Conservation (phyloP, 371 early-diverging fungal species). For the Basidiobolus meristosporus region DNA sequence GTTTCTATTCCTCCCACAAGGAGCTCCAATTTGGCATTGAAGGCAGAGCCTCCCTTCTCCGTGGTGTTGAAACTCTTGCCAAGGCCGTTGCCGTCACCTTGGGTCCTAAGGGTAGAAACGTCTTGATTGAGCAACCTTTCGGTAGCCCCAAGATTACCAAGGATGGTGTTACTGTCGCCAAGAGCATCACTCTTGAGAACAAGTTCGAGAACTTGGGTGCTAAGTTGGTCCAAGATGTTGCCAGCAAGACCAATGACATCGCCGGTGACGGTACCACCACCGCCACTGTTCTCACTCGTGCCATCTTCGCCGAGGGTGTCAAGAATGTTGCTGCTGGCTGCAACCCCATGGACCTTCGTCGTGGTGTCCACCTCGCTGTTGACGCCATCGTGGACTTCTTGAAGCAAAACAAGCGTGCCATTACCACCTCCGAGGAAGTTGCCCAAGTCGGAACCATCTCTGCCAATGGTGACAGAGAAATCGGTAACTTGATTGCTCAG, state of each 20-base stretch:
- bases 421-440: constrained; percentile 87
- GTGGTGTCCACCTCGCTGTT: constrained; percentile 87
- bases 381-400: constrained; percentile 76
- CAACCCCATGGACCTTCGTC: constrained; percentile 95
- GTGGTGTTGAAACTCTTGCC: constrained; percentile 90
- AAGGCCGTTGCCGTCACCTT: constrained; percentile 95
- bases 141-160: constrained; percentile 98
- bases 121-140: constrained; percentile 92
- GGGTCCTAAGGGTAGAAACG: constrained; percentile 96
- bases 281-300: constrained; percentile 93
- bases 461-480: constrained; percentile 93
- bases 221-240: constrained; percentile 94
- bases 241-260: constrained; percentile 95
- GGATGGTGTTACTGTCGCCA: constrained; percentile 98
- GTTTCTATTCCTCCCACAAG: constrained; percentile 79
- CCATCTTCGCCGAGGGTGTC: constrained; percentile 94
- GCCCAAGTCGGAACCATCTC: constrained; percentile 96
- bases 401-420: constrained; percentile 66
- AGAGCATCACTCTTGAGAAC: constrained; percentile 85
- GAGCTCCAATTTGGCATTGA: constrained; percentile 90
- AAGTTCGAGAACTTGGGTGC: constrained; percentile 97
- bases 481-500: constrained; percentile 86
- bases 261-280: constrained; percentile 99
- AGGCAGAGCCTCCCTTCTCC: constrained; percentile 77
- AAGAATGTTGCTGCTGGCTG: constrained; percentile 97